These are phyloP conservation scores for Grosmannia serpens DNA, from an alignment of 2,329 filamentous ascomycete genomes.

Conservation along the genomic window DNA sequence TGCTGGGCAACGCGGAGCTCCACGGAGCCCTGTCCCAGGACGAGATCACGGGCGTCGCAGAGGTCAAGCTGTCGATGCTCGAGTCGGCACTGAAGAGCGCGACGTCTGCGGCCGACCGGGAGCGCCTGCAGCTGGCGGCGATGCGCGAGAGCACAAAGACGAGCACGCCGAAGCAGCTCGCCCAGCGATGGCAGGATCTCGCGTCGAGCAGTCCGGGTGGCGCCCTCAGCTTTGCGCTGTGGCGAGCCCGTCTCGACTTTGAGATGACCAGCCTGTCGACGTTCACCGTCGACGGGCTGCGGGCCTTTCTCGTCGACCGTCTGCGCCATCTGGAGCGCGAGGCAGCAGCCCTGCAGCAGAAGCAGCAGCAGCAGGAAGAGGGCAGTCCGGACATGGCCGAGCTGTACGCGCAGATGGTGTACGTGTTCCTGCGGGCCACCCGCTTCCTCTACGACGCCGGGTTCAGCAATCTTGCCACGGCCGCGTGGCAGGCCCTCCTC, in stretches of 20 bases:
- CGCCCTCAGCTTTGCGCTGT: slow-evolving; percentile 48
- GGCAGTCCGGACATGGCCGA: background rate
- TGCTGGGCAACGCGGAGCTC: slow-evolving; percentile 21
- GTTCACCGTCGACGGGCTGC: slow-evolving; percentile 59
- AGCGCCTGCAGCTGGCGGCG: slow-evolving; percentile 53
- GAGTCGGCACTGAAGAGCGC: slow-evolving; percentile 60
- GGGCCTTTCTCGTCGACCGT: slow-evolving; percentile 46
- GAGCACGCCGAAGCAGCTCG: slow-evolving; percentile 55
- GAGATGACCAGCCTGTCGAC: slow-evolving; percentile 54
- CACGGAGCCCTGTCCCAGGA: slow-evolving; percentile 35
- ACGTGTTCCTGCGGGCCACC: slow-evolving; percentile 66
- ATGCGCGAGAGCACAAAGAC: slow-evolving; percentile 64
- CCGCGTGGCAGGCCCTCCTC: slow-evolving; percentile 71
- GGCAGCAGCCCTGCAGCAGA: background rate
- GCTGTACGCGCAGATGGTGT: slow-evolving; percentile 37
- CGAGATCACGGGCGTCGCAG: slow-evolving; percentile 58
- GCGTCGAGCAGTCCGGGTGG: slow-evolving; percentile 30
- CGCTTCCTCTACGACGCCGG: slow-evolving; percentile 65
- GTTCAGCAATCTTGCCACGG: slow-evolving; percentile 64
- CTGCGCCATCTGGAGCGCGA: slow-evolving; percentile 26
- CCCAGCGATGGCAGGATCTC: slow-evolving; percentile 48
- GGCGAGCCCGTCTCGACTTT: slow-evolving; percentile 63
- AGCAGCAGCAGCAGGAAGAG: slow-evolving; percentile 5
- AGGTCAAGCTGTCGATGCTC: slow-evolving; percentile 71
- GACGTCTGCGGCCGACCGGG: slow-evolving; percentile 31